Percentiles rank a stretch among this genome's conserved stretches.
Evolutionary conservation across 768 basidiomycete species (phyloP).

Genomic region (Xerocomellus dryophilus): DNA sequence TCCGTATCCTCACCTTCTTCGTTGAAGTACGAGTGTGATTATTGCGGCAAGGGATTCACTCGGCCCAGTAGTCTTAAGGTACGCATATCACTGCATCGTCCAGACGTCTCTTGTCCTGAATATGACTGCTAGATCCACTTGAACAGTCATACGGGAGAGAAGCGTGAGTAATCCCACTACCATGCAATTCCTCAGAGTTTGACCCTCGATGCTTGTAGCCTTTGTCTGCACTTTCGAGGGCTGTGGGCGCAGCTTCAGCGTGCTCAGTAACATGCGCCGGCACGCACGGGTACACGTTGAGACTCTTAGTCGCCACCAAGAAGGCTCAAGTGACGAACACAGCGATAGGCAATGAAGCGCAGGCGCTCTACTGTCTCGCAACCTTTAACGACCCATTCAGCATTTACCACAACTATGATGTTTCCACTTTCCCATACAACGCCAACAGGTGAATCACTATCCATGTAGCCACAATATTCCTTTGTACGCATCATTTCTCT

Average conservation of each 20-base stretch:
- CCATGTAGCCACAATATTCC: slow-evolving; percentile 11
- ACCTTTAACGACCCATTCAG: slow-evolving; percentile 8
- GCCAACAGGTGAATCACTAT: background rate
- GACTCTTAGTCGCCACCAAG: slow-evolving; percentile 32
- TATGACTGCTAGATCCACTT: slow-evolving; percentile 60
- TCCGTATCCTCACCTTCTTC: slow-evolving; percentile 31
- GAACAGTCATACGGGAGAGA: slow-evolving; percentile 83
- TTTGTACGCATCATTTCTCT: slow-evolving; percentile 6
- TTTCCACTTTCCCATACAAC: background rate
- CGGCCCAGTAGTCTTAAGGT: slow-evolving; percentile 83
- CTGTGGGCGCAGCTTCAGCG: slow-evolving; percentile 80
- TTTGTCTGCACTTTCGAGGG: slow-evolving; percentile 71
- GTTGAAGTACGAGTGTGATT: slow-evolving; percentile 70
- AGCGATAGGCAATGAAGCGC: slow-evolving; percentile 36
- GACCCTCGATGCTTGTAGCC: slow-evolving; percentile 41
- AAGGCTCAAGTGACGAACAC: slow-evolving; percentile 45
- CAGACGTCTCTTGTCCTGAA: slow-evolving; percentile 4
- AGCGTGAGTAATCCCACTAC: slow-evolving; percentile 51
- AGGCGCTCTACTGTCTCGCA: slow-evolving; percentile 10
- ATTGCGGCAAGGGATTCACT: slow-evolving; percentile 80
- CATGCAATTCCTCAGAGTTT: slow-evolving; percentile 9
- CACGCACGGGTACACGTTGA: slow-evolving; percentile 71
- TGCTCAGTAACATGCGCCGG: slow-evolving; percentile 85
- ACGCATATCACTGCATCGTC: slow-evolving; percentile 9
- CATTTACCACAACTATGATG: background rate